Evolutionary conservation across 129 eudicot genomes (phyloP).

Genomic region (Tagetes erecta): DNA sequence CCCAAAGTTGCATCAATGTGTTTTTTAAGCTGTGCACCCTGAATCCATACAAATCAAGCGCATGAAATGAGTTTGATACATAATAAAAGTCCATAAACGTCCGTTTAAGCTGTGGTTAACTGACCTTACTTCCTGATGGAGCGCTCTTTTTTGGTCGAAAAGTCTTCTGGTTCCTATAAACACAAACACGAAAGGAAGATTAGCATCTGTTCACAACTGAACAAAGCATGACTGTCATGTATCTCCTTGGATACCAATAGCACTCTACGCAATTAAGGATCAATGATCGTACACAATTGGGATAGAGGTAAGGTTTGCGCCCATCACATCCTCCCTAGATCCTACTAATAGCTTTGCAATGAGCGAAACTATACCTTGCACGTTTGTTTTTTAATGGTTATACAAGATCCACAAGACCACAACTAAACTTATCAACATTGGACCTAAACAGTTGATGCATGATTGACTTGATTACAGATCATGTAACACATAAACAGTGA

Average conservation of each 20-base stretch:
- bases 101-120: constrained; percentile 13
- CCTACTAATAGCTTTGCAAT: no score
- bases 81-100: constrained; percentile 1
- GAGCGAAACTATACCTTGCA: no score
- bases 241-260: constrained; percentile 9
- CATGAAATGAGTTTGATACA: constrained; percentile 20
- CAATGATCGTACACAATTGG: no score
- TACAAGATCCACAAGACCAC: neutral
- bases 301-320: no score
- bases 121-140: constrained; percentile 69
- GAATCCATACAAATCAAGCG: constrained; percentile 14
- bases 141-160: constrained; percentile 71
- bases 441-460: neutral
- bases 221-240: neutral
- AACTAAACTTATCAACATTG: constrained; percentile 5
- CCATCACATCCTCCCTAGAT: no score
- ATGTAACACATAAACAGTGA: neutral
- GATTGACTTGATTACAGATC: constrained; percentile 6
- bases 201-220: neutral
- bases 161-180: constrained; percentile 64
- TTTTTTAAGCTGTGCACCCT: constrained; percentile 68
- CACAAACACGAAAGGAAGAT: constrained; percentile 14
- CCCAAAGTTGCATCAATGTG: constrained; percentile 75
- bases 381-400: neutral
- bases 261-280: neutral